Evolutionary conservation across 495 filamentous ascomycete species (phyloP).

Genomic region (Entonaema liquescens): DNA sequence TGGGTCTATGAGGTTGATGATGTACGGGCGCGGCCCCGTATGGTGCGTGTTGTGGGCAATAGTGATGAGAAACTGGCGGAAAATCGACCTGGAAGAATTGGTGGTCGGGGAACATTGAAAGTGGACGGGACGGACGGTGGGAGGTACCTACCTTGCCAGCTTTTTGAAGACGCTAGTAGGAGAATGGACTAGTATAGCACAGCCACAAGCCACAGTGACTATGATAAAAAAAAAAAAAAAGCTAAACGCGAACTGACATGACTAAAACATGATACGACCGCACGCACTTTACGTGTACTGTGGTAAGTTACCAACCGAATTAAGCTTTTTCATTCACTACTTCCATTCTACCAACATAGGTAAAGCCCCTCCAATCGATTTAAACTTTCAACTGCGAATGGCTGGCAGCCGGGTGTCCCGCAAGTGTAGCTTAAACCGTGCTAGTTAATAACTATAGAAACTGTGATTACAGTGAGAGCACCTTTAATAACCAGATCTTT

Average conservation of each 20-base stretch:
- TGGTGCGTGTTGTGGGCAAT: conserved; percentile 47
- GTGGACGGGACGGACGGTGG: conserved; percentile 42
- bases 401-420: too few species aligned
- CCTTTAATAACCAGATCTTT: not conserved
- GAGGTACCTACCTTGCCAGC: conserved; percentile 41
- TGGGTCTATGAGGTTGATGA: conserved; percentile 36
- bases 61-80: conserved; percentile 46
- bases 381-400: not conserved
- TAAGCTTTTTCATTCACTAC: not conserved
- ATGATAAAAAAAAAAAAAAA: not conserved
- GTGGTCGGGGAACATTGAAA: conserved; percentile 49
- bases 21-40: conserved; percentile 41
- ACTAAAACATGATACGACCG: not conserved
- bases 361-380: not conserved
- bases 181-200: conserved; percentile 4
- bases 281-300: not conserved
- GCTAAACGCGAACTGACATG: not conserved
- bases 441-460: not conserved
- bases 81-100: conserved; percentile 47
- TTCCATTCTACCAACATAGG: not conserved
- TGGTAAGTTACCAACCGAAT: not conserved
- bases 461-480: not conserved
- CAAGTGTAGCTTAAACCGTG: not conserved
- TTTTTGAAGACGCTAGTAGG: conserved; percentile 28
- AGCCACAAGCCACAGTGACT: conserved; percentile 31